Percentiles rank a stretch among this genome's conserved stretches.
These are phyloP conservation scores for Catharanthus roseus DNA, from an alignment of 257 asterid genomes.

Conservation along the genomic window DNA sequence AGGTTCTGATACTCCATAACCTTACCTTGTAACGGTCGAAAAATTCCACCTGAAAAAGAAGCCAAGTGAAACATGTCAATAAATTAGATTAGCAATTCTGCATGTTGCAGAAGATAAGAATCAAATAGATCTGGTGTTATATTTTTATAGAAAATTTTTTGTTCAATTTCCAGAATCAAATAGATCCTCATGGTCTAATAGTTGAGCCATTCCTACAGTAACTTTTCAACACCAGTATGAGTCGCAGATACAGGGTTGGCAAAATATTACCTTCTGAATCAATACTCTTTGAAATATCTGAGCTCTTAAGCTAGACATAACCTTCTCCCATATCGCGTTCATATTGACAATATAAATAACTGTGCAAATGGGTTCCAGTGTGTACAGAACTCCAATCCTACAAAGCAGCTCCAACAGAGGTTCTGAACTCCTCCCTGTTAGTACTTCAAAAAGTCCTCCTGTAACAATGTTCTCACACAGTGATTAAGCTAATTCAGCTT, in stretches of 20 bases:
- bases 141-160: background rate
- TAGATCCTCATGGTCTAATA: background rate
- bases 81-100: constrained; percentile 2
- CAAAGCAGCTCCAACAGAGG: constrained; percentile 65
- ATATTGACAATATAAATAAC: constrained; percentile 71
- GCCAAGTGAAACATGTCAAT: constrained; percentile 19
- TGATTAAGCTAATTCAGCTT: background rate
- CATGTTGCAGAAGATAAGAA: background rate
- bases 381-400: constrained; percentile 61
- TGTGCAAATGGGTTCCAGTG: constrained; percentile 77
- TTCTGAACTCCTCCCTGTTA: constrained; percentile 70
- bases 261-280: constrained; percentile 77
- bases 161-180: background rate
- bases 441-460: constrained; percentile 87
- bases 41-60: constrained; percentile 72
- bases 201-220: background rate
- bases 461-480: constrained; percentile 26
- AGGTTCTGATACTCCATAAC: background rate
- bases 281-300: constrained; percentile 83
- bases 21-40: constrained; percentile 87
- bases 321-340: constrained; percentile 96
- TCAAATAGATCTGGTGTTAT: background rate
- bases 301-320: constrained; percentile 94
- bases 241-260: background rate
- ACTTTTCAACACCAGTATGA: background rate